A percentile compares a stretch with the other conserved stretches of the same genome.
These are phyloP conservation scores for Aspergillus pseudoglaucus DNA, from an alignment of 2,329 filamentous ascomycete species.

Conservation along the genomic window DNA sequence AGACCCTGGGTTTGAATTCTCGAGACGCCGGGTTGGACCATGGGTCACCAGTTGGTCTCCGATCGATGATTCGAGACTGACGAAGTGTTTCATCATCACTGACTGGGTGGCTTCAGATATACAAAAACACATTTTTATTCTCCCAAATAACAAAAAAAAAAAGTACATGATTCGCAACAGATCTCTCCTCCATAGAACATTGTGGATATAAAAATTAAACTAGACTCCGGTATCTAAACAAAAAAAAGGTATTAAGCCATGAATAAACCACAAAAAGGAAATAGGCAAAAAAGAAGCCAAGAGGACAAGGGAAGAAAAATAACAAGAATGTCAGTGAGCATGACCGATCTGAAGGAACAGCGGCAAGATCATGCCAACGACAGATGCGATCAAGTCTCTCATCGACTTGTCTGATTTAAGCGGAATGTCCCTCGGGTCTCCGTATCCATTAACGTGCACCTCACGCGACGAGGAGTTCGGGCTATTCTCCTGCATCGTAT, in stretches of 20 bases:
- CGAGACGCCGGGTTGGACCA: constrained; percentile 15
- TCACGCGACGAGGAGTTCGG: constrained; percentile 26
- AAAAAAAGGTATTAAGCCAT: not conserved
- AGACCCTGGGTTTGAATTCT: constrained; percentile 14
- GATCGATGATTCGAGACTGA: constrained; percentile 24
- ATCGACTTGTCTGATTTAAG: constrained; percentile 35
- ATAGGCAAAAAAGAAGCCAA: not conserved
- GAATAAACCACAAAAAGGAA: constrained; percentile 12
- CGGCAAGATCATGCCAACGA: constrained; percentile 43
- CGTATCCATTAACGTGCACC: constrained; percentile 35
- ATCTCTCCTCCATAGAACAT: too few species aligned
- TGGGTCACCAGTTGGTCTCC: constrained; percentile 13
- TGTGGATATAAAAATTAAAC: not conserved
- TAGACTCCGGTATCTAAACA: not conserved
- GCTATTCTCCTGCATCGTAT: constrained; percentile 81
- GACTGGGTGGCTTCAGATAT: not conserved
- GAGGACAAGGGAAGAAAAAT: not conserved
- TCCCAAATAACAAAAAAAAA: not conserved
- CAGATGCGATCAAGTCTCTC: constrained; percentile 40
- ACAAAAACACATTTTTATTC: constrained; percentile 5
- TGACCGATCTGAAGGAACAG: constrained; percentile 44
- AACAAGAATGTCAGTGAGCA: constrained; percentile 31
- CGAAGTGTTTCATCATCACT: constrained; percentile 23
- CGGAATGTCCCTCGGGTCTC: constrained; percentile 31
- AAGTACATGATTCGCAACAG: not conserved